Percentiles rank a stretch among this genome's conserved stretches.
Conservation (phyloP, 192 early-diverging fungal genomes). For the Linnemannia zychae region DNA sequence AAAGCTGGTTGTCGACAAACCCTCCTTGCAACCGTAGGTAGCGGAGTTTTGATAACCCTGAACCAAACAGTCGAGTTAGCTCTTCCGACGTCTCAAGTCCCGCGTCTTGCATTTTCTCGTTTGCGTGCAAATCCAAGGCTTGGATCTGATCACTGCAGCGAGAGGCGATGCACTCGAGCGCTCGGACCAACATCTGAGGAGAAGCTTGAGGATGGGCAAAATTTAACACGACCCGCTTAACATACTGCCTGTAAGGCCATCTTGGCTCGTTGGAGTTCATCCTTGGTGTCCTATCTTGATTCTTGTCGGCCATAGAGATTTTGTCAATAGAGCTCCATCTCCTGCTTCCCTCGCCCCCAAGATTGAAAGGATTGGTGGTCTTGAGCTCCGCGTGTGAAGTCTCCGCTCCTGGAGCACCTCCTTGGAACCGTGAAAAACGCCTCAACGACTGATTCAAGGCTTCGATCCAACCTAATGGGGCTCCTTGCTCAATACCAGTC, state of each 20-base stretch:
- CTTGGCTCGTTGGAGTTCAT: not conserved
- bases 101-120: constrained; percentile 46
- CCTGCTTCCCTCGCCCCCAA: not conserved
- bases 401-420: not conserved
- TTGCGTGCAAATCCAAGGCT: constrained; percentile 44
- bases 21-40: constrained; percentile 48
- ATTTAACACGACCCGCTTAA: constrained; percentile 32
- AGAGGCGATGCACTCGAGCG: constrained; percentile 21
- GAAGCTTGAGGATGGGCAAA: constrained; percentile 52
- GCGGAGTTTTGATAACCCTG: constrained; percentile 36
- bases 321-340: not conserved
- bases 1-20: constrained; percentile 48
- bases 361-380: not conserved
- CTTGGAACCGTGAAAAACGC: constrained; percentile 26
- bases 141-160: constrained; percentile 41
- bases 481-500: not conserved
- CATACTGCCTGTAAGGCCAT: constrained; percentile 41
- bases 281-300: not conserved
- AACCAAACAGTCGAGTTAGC: constrained; percentile 34
- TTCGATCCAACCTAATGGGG: constrained; percentile 14
- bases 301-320: not conserved
- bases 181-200: constrained; percentile 36
- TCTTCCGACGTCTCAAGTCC: constrained; percentile 22
- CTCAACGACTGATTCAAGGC: constrained; percentile 24
- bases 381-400: constrained; percentile 14